A percentile compares a stretch with the other conserved stretches of the same genome.
These are phyloP conservation scores for Opeltia flavorubescens DNA, from an alignment of 495 filamentous ascomycete species.

Conservation along the genomic window DNA sequence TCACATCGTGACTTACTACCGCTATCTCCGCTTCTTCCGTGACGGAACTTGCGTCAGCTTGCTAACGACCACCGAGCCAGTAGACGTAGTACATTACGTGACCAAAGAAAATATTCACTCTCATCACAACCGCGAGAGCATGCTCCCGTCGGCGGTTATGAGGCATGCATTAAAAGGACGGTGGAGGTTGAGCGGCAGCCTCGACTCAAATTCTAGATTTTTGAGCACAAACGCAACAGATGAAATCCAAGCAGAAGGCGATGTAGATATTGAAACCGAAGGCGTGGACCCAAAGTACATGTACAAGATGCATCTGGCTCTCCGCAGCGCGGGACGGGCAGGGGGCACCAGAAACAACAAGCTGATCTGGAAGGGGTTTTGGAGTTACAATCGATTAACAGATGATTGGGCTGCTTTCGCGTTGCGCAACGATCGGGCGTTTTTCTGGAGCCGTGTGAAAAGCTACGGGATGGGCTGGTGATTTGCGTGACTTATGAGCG, in stretches of 20 bases:
- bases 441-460: constrained; percentile 75
- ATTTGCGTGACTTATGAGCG: background rate
- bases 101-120: constrained; percentile 35
- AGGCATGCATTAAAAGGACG: constrained; percentile 46
- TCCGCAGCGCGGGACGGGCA: constrained; percentile 43
- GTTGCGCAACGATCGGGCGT: constrained; percentile 70
- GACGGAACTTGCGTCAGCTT: constrained; percentile 72
- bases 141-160: constrained; percentile 31
- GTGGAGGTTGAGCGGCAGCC: constrained; percentile 37
- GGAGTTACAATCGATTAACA: constrained; percentile 78
- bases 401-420: constrained; percentile 84
- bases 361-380: constrained; percentile 77
- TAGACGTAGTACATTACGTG: constrained; percentile 67
- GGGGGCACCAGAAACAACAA: constrained; percentile 57
- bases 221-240: constrained; percentile 7
- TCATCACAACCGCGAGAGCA: constrained; percentile 21
- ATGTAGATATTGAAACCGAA: constrained; percentile 75
- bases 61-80: constrained; percentile 63
- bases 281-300: constrained; percentile 60
- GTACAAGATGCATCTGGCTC: constrained; percentile 60
- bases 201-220: background rate
- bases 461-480: constrained; percentile 43
- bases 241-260: constrained; percentile 38
- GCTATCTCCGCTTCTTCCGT: constrained; percentile 88
- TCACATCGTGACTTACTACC: constrained; percentile 94